These are phyloP conservation scores for Candida neerlandica DNA, from an alignment of 1,139 yeast genomes.

Conservation along the genomic window DNA sequence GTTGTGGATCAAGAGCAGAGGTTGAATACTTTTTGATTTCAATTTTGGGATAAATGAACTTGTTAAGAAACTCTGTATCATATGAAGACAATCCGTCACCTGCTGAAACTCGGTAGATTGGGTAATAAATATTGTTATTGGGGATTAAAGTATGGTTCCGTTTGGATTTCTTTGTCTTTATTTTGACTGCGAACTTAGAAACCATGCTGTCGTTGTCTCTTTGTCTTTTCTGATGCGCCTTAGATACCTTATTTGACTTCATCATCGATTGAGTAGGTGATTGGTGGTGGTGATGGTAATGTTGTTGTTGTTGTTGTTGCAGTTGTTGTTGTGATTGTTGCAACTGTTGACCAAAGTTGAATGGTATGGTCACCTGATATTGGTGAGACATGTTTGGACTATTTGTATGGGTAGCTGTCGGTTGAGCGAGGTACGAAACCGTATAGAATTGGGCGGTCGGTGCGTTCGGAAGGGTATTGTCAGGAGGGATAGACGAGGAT, in stretches of 20 bases:
- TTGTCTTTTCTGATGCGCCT: not conserved
- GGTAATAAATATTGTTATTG: constrained; percentile 14
- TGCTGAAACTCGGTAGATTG: constrained; percentile 8
- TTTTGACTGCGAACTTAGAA: constrained; percentile 1
- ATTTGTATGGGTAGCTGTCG: not conserved
- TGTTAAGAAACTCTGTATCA: constrained; percentile 8
- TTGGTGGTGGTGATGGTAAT: not conserved
- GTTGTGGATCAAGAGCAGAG: constrained; percentile 57
- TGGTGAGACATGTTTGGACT: not conserved
- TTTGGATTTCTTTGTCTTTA: constrained; percentile 5
- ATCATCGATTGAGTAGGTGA: not conserved
- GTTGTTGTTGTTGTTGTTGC: not conserved
- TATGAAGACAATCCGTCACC: constrained; percentile 6
- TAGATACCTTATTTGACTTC: not conserved
- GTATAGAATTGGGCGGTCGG: not conserved
- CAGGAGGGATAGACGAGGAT: not conserved
- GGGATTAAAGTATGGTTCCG: constrained; percentile 8
- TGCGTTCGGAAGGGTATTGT: not conserved
- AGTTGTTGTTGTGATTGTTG: not conserved
- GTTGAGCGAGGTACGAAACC: not conserved
- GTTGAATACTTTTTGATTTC: constrained; percentile 72
- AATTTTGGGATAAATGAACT: constrained; percentile 33
- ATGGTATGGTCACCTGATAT: not conserved
- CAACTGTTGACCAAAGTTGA: not conserved
- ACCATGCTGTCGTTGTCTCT: not conserved